These are phyloP conservation scores for Musa troglodytarum DNA, from an alignment of 176 grass and related monocot species.

Conservation along the genomic window DNA sequence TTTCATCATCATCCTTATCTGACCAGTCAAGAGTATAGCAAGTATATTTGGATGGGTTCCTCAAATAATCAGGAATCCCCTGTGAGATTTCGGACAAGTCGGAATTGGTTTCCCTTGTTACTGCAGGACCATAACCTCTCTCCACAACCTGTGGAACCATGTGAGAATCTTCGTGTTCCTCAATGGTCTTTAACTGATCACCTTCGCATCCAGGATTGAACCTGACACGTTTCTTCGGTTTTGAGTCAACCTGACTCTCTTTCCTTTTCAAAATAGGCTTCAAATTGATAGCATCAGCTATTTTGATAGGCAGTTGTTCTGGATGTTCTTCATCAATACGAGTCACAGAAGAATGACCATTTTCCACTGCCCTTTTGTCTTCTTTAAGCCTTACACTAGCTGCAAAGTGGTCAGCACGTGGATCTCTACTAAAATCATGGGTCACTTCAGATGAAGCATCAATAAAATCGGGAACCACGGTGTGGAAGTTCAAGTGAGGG, in stretches of 20 bases:
- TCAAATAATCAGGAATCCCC: slow-evolving; percentile 66
- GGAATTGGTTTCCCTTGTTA: slow-evolving; percentile 19
- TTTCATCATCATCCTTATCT: slow-evolving; percentile 40
- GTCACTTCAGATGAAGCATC: slow-evolving; percentile 44
- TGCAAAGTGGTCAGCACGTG: slow-evolving; percentile 52
- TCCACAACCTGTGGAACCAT: slow-evolving; percentile 42
- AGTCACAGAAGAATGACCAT: background rate
- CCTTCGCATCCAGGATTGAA: slow-evolving; percentile 62
- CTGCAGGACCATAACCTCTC: slow-evolving; percentile 3
- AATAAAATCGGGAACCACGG: slow-evolving; percentile 63
- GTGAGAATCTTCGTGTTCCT: slow-evolving; percentile 41
- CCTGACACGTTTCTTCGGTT: slow-evolving; percentile 84
- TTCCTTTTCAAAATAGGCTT: slow-evolving; percentile 96
- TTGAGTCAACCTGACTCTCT: slow-evolving; percentile 38
- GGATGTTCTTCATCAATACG: slow-evolving; percentile 13
- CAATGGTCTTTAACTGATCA: slow-evolving; percentile 24
- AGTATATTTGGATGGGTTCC: slow-evolving; percentile 88
- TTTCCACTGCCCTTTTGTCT: slow-evolving; percentile 28
- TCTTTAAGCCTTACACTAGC: slow-evolving; percentile 68
- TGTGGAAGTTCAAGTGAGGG: slow-evolving; percentile 72
- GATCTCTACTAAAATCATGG: slow-evolving; percentile 40
- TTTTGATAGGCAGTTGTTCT: slow-evolving; percentile 21
- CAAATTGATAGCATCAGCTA: slow-evolving; percentile 31
- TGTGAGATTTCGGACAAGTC: slow-evolving; percentile 8
- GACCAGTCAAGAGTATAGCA: slow-evolving; percentile 56